Conservation (phyloP, 257 asterid species). For the Buddleja alternifolia region DNA sequence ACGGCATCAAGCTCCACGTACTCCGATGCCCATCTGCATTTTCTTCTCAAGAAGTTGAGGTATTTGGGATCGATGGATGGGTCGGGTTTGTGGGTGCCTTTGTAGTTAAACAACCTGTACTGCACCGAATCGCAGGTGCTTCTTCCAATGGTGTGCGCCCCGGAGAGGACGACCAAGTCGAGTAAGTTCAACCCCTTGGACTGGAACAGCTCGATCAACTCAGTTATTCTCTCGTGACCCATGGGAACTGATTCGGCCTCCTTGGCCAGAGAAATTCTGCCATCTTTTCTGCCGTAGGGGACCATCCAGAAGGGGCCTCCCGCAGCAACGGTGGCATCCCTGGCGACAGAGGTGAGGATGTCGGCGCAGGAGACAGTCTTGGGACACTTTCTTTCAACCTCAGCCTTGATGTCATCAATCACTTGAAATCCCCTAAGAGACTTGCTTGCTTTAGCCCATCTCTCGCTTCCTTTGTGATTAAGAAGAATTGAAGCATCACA, state of each 20-base stretch:
- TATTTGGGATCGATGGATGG: conserved; percentile 54
- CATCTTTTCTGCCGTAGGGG: conserved; percentile 65
- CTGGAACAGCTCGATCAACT: conserved; percentile 53
- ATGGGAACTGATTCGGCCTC: conserved; percentile 48
- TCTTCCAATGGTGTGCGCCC: conserved; percentile 87
- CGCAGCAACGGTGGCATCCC: conserved; percentile 55
- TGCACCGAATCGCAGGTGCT: conserved; percentile 64
- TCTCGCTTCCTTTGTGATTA: conserved; percentile 54
- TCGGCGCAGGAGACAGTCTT: conserved; percentile 65
- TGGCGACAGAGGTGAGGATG: conserved; percentile 54
- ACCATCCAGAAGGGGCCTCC: conserved; percentile 68
- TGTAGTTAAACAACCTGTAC: conserved; percentile 55
- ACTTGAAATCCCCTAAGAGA: conserved; percentile 52
- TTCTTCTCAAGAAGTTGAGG: conserved; percentile 61
- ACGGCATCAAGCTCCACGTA: conserved; percentile 62
- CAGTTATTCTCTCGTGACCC: conserved; percentile 56
- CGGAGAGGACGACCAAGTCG: conserved; percentile 63
- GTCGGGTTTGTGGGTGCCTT: conserved; percentile 49
- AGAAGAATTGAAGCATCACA: conserved; percentile 67
- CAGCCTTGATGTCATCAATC: conserved; percentile 53
- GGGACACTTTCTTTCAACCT: conserved; percentile 56
- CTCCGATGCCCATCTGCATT: conserved; percentile 95
- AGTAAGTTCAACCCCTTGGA: conserved; percentile 52
- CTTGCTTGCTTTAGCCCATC: conserved; percentile 47
- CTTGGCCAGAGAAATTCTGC: conserved; percentile 36